These are phyloP conservation scores for Lasiodiplodia sp. DNA, from an alignment of 2,329 filamentous ascomycete species.

Conservation along the genomic window DNA sequence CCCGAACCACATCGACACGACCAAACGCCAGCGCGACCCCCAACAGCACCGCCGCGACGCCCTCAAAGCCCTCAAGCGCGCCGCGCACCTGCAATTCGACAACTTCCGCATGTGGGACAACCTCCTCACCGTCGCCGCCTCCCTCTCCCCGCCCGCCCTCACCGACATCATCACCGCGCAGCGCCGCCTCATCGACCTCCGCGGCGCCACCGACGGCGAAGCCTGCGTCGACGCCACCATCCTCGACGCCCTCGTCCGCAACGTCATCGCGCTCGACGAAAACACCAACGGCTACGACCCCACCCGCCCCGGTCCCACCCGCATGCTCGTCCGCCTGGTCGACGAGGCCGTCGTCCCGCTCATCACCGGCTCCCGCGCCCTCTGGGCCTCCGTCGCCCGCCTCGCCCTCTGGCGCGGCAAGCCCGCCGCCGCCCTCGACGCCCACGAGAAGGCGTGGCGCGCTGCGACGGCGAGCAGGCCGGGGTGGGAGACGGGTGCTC, in stretches of 20 bases:
- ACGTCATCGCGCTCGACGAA: slow-evolving; percentile 64
- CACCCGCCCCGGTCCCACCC: slow-evolving; percentile 58
- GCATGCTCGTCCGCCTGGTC: slow-evolving; percentile 73
- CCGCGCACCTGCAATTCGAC: slow-evolving; percentile 80
- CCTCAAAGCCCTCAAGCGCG: slow-evolving; percentile 84
- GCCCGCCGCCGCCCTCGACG: slow-evolving; percentile 76
- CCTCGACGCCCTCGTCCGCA: slow-evolving; percentile 73
- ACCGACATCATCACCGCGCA: slow-evolving; percentile 78
- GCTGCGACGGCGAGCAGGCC: slow-evolving; percentile 67
- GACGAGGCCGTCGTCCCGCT: slow-evolving; percentile 80
- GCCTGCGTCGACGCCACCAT: slow-evolving; percentile 78
- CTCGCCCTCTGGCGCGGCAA: slow-evolving; percentile 77
- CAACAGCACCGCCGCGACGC: slow-evolving; percentile 74
- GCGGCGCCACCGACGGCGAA: slow-evolving; percentile 72
- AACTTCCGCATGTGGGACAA: slow-evolving; percentile 98
- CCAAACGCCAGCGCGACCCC: slow-evolving; percentile 53
- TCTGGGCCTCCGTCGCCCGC: slow-evolving; percentile 78
- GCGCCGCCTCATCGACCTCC: slow-evolving; percentile 76
- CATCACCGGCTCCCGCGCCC: slow-evolving; percentile 78
- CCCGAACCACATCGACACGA: slow-evolving; percentile 31
- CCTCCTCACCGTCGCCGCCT: slow-evolving; percentile 83
- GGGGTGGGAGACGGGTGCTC: slow-evolving; percentile 61
- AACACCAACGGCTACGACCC: slow-evolving; percentile 48
- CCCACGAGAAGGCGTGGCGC: slow-evolving; percentile 90
- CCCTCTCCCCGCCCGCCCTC: slow-evolving; percentile 77